Evolutionary conservation across 345 rosid species (phyloP), one percentile per base, ranked within the genome.

Genomic region (Acer campestre): DNA sequence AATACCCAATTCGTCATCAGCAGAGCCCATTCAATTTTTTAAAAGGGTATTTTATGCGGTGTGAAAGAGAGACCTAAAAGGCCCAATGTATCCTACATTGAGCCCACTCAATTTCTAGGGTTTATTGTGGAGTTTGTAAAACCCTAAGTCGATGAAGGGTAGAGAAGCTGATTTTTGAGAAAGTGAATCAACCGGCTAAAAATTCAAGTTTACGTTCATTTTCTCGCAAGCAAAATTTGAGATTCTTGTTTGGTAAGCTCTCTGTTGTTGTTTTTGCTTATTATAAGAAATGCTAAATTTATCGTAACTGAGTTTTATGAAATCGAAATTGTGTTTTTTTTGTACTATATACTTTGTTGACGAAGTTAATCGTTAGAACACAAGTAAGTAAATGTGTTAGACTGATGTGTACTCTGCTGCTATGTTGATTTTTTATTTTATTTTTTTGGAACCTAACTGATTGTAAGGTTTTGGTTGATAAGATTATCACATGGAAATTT

Each of bases 61-160:
- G 22, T 1, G 25, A 6, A 18, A 56, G 9, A 59, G 18, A 20
- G 27, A 59, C 10, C 12, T 4, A n/a, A 59, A 17, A 2, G 62
- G 25, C 62, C 23, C 25, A 7, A 6, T 18, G 62, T n/a, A 20
- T 58, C 23, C 23, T 58, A 4, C 4, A 23, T 55, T 0, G 0
- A 29, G 48, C 22, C 61, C 46, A 48, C 23, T 73, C 22, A 0
- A 46, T 61, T 46, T 62, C 7, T 62, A 62, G 61, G 77, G 69
- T 27, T 62, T 10, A 16, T 44, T 7, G 68, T 5, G 1, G 56
- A 40, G 13, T 13, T 29, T 1, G 35, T 46, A 44, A 67, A 46
- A 74, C 77, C 69, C 61, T 62, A 49, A 73, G 11, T 64, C 10
- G 12, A 16, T 27, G 20, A 38, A 3, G 29, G n/a, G 77, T n/a